Evolutionary conservation across 306 rosid species (phyloP).

Genomic region (Dalbergia oliveri): DNA sequence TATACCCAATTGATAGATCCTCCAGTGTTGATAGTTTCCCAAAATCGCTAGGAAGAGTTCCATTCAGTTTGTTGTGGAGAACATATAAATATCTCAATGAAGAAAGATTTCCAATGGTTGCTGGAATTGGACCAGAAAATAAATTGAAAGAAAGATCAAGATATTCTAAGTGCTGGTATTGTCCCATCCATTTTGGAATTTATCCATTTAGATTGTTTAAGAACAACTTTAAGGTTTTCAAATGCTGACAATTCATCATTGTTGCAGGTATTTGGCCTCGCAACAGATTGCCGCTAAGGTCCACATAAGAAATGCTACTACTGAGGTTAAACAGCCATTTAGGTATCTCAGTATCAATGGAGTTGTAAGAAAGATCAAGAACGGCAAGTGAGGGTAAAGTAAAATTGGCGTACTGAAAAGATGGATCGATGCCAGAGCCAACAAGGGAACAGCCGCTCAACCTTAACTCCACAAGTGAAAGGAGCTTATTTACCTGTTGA

Average conservation of each 20-base stretch:
- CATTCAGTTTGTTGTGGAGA: slow-evolving; percentile 1
- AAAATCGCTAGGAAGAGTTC: slow-evolving; percentile 15
- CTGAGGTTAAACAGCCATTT: slow-evolving; percentile 38
- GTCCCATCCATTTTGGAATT: too few relatives aligned
- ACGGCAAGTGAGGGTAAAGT: too few relatives aligned
- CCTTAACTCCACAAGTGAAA: slow-evolving; percentile 45
- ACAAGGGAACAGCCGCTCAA: slow-evolving; percentile 25
- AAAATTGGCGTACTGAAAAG: neutral
- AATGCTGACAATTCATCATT: neutral
- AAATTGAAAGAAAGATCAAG: too few relatives aligned
- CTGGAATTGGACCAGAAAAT: too few relatives aligned
- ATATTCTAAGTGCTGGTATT: too few relatives aligned
- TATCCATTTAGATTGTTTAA: too few relatives aligned
- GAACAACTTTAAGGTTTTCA: neutral
- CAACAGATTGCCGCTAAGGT: neutral
- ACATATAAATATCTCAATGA: slow-evolving; percentile 10
- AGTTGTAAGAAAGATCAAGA: slow-evolving; percentile 15
- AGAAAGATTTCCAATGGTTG: slow-evolving; percentile 31
- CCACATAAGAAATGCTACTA: neutral
- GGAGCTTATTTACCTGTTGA: slow-evolving; percentile 30
- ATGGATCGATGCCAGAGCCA: neutral
- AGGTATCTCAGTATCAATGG: slow-evolving; percentile 22
- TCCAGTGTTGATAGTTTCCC: slow-evolving; percentile 13
- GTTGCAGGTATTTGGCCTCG: slow-evolving; percentile 10
- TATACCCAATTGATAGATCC: neutral